Base-by-base conservation (phyloP, 1,139 yeast species). In the Meyerozyma guilliermondii region DNA sequence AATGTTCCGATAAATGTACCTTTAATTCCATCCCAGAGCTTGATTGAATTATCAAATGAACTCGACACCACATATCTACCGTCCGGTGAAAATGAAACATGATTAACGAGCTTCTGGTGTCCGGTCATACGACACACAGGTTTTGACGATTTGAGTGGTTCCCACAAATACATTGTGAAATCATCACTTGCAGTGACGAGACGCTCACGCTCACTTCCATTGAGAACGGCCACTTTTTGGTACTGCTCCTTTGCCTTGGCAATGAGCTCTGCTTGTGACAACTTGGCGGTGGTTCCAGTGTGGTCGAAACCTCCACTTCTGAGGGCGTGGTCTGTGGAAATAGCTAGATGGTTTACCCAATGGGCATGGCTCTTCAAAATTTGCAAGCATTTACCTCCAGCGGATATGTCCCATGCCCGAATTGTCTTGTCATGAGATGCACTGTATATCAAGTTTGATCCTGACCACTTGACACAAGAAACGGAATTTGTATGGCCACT, bases 111-210 rank as follows among this genome's bases (percentile, higher is more conserved):
- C 63, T 92, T 92, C 60, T 92, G 98, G 63, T 92, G 99, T 22
- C 99, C 99, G 1, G 96, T 89, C 94, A 92, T 85, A 56, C 98
- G 77, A 45, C 88, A 81, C 7, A 92, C 63, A 0, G 98, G 98
- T 60, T 91, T 92, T 37, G 76, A 73, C 2, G 84, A 71, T 60
- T 81, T 84, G 41, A 81, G 65, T 11, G 97, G 97, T 56, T 89
- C 95, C 99, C 99, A 92, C 48, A 94, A 69, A 56, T 85, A 92
- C 97, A 94, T 92, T 36, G 98, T 92, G 64, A 92, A 91, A 65
- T 92, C 99, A 59, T 92, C 99, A 63, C 92, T 81, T 9, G 97
- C 98, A 16, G 97, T 88, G 7, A 89, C 97, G 58, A 92, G 78
- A 50, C 96, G 73, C 62, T 92, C 98, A 44, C 79, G 78, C 16